Base-by-base conservation (phyloP, 2,329 filamentous ascomycete species). In the Didymella arachidicola region DNA sequence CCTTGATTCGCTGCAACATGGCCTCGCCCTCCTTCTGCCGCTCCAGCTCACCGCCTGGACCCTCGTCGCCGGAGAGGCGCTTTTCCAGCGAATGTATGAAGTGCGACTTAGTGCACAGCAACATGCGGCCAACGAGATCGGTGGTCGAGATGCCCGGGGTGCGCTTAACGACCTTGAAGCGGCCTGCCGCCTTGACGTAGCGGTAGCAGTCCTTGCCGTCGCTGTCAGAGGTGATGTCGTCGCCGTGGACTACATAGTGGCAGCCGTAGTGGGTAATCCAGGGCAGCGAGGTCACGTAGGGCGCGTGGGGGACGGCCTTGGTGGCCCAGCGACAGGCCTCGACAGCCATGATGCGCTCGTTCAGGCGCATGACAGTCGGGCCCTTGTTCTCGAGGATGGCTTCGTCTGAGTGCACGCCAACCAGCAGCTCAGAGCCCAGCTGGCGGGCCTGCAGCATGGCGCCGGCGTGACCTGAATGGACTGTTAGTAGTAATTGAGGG, bases 201-300 rank as follows among this genome's bases (percentile, higher is more conserved):
- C 95, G 91, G 80, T 99, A 99, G 81, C 94, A 98, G 80, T 99
- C 95, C 76, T 97, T 90, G 41, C 95, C 95, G 66, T 88, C 88
- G 74, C 90, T 91, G 79, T 99, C 95, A 0, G 93, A 96, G 2
- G 95, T 98, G 73, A 98, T 96, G 78, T 98, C 94, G 77, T 98
- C 95, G 60, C 94, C 94, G 78, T 98, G 94, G 2, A 97, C 94
- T 41, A 98, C 95, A 77, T 94, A 98, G 73, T 90, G 87, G 83
- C 95, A 98, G 63, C 95, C 93, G 76, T 95, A 97, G 78, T 97
- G 93, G 56, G 89, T 89, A 72, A 99, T 96, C 92, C 93, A 99
- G 47, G 90, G 89, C 46, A 98, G 86, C 60, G 89, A 89, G 22
- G 95, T 99, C 55, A 99, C 95, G 79, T 99, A 99, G 29, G 95